phyloP scores from a whole-genome alignment of 306 rosid species.

The Astragalus glycyphyllos region DNA sequence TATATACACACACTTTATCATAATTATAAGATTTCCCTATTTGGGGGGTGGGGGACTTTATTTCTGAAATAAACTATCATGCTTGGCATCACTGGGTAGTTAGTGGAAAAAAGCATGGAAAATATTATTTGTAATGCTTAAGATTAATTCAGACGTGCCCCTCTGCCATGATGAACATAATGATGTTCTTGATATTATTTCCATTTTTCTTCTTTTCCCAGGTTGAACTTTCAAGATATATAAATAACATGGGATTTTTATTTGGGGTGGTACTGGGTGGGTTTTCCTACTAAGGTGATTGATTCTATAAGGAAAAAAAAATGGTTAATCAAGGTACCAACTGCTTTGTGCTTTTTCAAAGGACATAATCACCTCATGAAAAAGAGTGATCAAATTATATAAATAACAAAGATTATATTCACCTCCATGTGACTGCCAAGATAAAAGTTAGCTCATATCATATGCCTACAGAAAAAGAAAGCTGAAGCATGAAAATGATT shows the following conservation, averaged over 20 bases:
- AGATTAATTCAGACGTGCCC: not conserved
- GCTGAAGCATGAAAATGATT: conserved; percentile 39
- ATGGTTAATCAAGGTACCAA: conserved; percentile 50
- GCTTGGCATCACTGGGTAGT: conserved; percentile 36
- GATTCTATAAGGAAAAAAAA: conserved; percentile 33
- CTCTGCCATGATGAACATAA: conserved; percentile 11
- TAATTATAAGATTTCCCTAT: conserved; percentile 27
- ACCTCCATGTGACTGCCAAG: too few species aligned
- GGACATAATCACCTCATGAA: conserved; percentile 44
- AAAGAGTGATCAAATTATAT: conserved; percentile 34
- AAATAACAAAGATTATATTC: conserved; percentile 52
- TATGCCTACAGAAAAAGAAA: conserved; percentile 41
- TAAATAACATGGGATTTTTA: conserved; percentile 34
- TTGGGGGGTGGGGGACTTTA: not conserved
- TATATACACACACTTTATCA: too few species aligned
- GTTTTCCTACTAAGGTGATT: conserved; percentile 34
- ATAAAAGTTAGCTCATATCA: conserved; percentile 46
- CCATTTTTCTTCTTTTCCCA: conserved; percentile 19
- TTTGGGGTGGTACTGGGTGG: conserved; percentile 21
- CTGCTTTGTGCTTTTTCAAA: conserved; percentile 46
- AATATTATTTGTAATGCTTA: conserved; percentile 12
- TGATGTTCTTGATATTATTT: conserved; percentile 13
- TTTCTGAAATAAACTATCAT: conserved; percentile 29
- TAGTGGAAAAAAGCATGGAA: conserved; percentile 2
- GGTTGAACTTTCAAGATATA: conserved; percentile 23